Evolutionary conservation across 768 basidiomycete genomes (phyloP), one percentile per base, ranked within the genome.

Genomic region (Trametes coccinea): DNA sequence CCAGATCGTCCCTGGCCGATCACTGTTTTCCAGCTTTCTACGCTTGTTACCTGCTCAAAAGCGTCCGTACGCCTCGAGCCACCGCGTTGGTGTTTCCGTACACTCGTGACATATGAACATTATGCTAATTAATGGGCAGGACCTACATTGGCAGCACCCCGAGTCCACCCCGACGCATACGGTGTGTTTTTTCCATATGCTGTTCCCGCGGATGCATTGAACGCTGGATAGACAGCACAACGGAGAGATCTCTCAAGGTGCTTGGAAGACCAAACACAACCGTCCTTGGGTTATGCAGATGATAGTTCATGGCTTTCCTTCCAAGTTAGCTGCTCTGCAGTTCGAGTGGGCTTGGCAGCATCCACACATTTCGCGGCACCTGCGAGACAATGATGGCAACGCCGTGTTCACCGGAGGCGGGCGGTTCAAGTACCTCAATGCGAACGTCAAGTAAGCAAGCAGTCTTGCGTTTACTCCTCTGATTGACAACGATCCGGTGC

Each of bases 301-400:
- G 86, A 87, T 93, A 40, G 87, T 93, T 1, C 82, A 90, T 70
- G 92, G 92, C 4, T 93, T 94, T 67, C 90, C 91, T 0, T 90
- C 88, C 58, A 85, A 84, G 70, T 73, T 91, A 71, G 82, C 89
- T 2, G 91, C 92, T 10, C 74, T 85, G 27, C 84, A 91, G 73
- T 92, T 92, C 67, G 90, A 92, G 75, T 92, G 89, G 89, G 86
- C 87, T 31, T 93, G 91, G 91, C 90, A 92, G 71, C 87, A 92
- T 71, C 88, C 89, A 9, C 78, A 87, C 63, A 72, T 81, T 29
- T 86, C 88, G 1, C 76, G 89, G n/a, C 87, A 89, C 73, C 75
- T 90, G 16, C 80, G 82, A 33, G 79, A 80, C 56, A 66, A 68
- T 13, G 59, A 73, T 37, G 82, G 80, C 5, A 73, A 75, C 53